A percentile compares a stretch with the other conserved stretches of the same genome.
Conservation (phyloP, 805 yeast species). For the Zygosaccharomyces gambellarensis region DNA sequence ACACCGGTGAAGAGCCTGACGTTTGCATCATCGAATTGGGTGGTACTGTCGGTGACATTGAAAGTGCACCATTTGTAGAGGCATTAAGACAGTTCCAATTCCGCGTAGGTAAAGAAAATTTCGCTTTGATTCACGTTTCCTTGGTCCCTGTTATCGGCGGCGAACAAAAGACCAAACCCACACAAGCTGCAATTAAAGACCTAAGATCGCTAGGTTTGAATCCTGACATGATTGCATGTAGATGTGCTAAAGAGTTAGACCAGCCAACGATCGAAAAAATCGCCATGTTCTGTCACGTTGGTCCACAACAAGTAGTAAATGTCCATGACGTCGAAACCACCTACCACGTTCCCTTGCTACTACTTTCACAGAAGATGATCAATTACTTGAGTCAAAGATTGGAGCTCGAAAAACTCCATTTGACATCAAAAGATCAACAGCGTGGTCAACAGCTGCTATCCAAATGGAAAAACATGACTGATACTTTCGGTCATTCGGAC, state of each 20-base stretch:
- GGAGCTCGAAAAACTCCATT: slow-evolving; percentile 45
- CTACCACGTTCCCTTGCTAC: slow-evolving; percentile 91
- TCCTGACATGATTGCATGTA: slow-evolving; percentile 97
- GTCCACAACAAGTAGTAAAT: slow-evolving; percentile 94
- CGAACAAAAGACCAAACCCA: slow-evolving; percentile 98
- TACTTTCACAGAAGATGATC: slow-evolving; percentile 82
- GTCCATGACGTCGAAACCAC: slow-evolving; percentile 96
- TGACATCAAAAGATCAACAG: slow-evolving; percentile 47
- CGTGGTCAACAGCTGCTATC: slow-evolving; percentile 65
- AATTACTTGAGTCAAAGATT: slow-evolving; percentile 67
- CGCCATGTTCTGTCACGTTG: slow-evolving; percentile 98
- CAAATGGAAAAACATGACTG: slow-evolving; percentile 78
- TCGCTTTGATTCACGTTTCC: slow-evolving; percentile 94
- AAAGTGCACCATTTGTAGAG: slow-evolving; percentile 97
- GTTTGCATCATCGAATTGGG: slow-evolving; percentile 96
- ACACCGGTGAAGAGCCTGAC: slow-evolving; percentile 83
- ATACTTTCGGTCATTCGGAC: slow-evolving; percentile 72
- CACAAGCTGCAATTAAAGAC: slow-evolving; percentile 98
- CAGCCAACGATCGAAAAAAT: slow-evolving; percentile 86
- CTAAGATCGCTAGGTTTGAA: slow-evolving; percentile 89
- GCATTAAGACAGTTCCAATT: slow-evolving; percentile 98
- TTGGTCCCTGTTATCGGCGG: slow-evolving; percentile 97
- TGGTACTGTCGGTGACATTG: slow-evolving; percentile 99
- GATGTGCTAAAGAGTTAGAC: slow-evolving; percentile 83
- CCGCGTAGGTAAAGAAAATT: slow-evolving; percentile 89